Conservation (phyloP, 257 asterid species). For the Agastache rugosa region DNA sequence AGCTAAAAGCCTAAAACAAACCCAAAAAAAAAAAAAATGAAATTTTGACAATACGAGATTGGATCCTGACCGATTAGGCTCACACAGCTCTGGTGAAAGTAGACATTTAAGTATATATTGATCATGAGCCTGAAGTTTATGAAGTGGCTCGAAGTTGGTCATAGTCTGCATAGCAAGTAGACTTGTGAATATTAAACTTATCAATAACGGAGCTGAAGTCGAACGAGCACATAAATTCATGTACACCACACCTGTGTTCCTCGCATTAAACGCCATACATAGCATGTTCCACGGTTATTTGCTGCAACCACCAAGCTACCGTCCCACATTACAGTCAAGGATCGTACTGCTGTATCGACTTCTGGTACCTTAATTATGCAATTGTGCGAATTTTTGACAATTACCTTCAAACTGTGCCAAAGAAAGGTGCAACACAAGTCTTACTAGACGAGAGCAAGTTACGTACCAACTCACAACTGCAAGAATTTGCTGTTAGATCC, state of each 20-base stretch:
- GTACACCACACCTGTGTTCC: conserved; percentile 75
- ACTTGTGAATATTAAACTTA: background rate
- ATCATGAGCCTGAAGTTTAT: conserved; percentile 92
- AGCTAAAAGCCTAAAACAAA: background rate
- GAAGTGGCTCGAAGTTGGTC: conserved; percentile 98
- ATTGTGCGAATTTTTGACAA: background rate
- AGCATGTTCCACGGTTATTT: conserved; percentile 89
- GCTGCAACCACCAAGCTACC: conserved; percentile 99
- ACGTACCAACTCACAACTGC: conserved; percentile 96
- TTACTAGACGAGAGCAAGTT: conserved; percentile 3
- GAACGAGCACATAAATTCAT: conserved; percentile 17
- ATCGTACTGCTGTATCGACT: conserved; percentile 93
- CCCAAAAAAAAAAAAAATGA: background rate
- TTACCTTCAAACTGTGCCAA: background rate
- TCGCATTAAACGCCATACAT: conserved; percentile 87
- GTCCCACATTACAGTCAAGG: conserved; percentile 97
- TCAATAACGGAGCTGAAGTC: background rate
- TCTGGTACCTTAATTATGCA: conserved; percentile 76
- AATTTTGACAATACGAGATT: conserved; percentile 11
- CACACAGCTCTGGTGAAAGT: conserved; percentile 93
- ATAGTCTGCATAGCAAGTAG: conserved; percentile 69
- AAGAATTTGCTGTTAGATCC: conserved; percentile 97
- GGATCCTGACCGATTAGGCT: conserved; percentile 74
- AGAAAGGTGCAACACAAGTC: background rate
- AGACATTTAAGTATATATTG: conserved; percentile 93